Conservation (phyloP, 2,329 filamentous ascomycete species). For the Diaporthe amygdali region DNA sequence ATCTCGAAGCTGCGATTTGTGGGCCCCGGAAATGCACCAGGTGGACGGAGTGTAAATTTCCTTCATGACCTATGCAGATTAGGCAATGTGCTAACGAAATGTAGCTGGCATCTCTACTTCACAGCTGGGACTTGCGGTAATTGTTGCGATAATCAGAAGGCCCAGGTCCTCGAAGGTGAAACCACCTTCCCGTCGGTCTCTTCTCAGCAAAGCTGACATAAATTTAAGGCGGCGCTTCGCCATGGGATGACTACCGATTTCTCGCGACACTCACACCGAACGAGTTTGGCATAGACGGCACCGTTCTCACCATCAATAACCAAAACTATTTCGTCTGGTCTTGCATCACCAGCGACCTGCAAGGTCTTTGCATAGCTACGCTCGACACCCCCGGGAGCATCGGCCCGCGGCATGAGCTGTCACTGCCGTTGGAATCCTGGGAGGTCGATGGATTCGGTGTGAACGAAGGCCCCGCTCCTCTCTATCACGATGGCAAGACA, state of each 20-base stretch:
- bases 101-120: neutral
- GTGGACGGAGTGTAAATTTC: constrained; percentile 20
- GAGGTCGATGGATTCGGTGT: constrained; percentile 8
- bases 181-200: neutral
- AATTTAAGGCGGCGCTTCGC: neutral
- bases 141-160: neutral
- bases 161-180: neutral
- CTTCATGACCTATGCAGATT: accelerated
- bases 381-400: constrained; percentile 24
- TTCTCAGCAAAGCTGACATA: neutral
- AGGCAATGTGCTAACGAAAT: accelerated
- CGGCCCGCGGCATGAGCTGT: constrained; percentile 25
- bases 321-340: constrained; percentile 24
- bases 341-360: constrained; percentile 20
- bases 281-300: constrained; percentile 9
- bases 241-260: neutral
- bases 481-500: constrained; percentile 24
- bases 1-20: neutral
- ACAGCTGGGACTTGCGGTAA: constrained; percentile 26
- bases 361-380: constrained; percentile 23
- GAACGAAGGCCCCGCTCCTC: constrained; percentile 8
- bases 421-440: constrained; percentile 25
- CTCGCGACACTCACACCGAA: neutral
- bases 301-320: neutral
- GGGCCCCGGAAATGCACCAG: constrained; percentile 28